Percentiles rank a stretch among this genome's conserved stretches.
Evolutionary conservation across 2,329 filamentous ascomycete species (phyloP).

Genomic region (Capronia epimyces): DNA sequence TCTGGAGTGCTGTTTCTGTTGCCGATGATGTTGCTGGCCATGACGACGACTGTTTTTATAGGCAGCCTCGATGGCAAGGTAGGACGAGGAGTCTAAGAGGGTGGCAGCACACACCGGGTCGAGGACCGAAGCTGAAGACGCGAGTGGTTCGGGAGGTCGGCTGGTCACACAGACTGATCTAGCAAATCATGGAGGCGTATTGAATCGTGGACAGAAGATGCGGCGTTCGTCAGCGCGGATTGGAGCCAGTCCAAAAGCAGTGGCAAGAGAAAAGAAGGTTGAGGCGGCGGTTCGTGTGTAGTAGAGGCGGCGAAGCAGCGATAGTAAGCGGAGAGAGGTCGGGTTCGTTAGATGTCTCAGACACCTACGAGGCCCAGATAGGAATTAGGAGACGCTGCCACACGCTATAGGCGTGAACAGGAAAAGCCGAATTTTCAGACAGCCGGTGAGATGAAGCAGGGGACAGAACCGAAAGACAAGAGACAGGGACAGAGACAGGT

Average conservation of each 20-base stretch:
- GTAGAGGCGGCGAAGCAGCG: constrained; percentile 4
- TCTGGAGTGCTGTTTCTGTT: constrained; percentile 98
- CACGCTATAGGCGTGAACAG: constrained; percentile 3
- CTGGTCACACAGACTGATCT: constrained; percentile 20
- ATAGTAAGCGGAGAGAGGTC: constrained; percentile 14
- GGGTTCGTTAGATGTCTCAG: constrained; percentile 22
- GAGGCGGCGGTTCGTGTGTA: constrained; percentile 7
- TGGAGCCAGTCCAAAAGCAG: constrained; percentile 26
- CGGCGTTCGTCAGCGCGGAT: constrained; percentile 16
- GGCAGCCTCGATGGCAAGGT: constrained; percentile 5
- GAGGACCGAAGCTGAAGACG: constrained; percentile 5
- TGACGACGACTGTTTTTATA: constrained; percentile 27
- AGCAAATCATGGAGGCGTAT: constrained; percentile 20
- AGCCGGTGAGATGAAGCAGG: neutral
- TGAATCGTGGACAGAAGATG: constrained; percentile 4
- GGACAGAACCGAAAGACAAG: neutral
- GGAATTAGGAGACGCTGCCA: constrained; percentile 3
- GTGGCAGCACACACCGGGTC: constrained; percentile 1
- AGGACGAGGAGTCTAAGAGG: constrained; percentile 7
- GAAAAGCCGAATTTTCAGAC: neutral
- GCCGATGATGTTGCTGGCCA: constrained; percentile 63
- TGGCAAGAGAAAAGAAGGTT: constrained; percentile 11
- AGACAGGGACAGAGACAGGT: constrained; percentile 1
- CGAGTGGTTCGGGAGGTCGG: constrained; percentile 12
- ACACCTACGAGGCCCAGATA: constrained; percentile 13